Percentiles rank a stretch among this genome's conserved stretches.
Evolutionary conservation across 202 grass and related monocot genomes (phyloP).

Genomic region (Carex sylvatica): DNA sequence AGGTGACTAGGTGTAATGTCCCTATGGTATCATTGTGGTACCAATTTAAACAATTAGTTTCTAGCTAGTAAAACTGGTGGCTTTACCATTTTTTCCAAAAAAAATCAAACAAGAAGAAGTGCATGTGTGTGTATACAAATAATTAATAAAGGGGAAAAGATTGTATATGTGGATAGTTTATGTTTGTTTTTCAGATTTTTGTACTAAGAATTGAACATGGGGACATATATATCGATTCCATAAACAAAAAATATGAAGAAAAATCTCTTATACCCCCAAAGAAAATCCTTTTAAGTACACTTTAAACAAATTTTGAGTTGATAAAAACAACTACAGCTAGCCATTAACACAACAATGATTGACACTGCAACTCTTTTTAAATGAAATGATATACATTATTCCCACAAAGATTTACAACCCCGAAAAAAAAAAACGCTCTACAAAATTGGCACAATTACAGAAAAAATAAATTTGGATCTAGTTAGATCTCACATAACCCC

Average conservation of each 20-base stretch:
- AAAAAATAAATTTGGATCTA: neutral
- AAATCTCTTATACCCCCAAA: too few species aligned
- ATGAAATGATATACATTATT: neutral
- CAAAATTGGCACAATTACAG: neutral
- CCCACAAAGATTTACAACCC: neutral
- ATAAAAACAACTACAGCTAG: neutral
- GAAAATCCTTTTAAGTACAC: neutral
- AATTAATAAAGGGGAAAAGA: too few species aligned
- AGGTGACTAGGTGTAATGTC: too few species aligned
- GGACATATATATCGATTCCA: neutral
- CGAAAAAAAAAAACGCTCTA: neutral
- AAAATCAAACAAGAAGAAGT: too few species aligned
- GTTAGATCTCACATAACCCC: conserved; percentile 1
- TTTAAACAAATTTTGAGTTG: neutral
- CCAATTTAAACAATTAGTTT: too few species aligned
- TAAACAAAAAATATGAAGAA: neutral
- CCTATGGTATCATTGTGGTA: too few species aligned
- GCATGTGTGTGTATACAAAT: too few species aligned
- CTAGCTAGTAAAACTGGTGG: too few species aligned
- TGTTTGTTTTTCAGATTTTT: neutral
- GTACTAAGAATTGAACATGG: neutral
- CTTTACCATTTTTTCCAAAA: too few species aligned
- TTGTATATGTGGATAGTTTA: too few species aligned
- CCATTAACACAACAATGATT: neutral
- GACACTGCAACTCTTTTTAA: neutral